Conservation (phyloP, 345 rosid genomes). For the Combretum micranthum region DNA sequence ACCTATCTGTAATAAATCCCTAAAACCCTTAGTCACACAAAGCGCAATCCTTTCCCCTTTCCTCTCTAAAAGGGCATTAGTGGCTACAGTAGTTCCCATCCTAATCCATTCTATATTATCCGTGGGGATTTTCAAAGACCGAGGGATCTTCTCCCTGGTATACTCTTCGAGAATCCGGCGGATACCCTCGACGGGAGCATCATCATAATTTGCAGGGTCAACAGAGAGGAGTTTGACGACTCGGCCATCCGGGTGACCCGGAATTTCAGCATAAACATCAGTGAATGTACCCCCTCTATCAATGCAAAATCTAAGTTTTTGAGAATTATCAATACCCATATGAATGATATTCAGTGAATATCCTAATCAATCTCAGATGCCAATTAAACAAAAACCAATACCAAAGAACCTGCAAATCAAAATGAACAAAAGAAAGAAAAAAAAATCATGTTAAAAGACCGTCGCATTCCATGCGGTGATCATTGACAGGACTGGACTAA, state of each 20-base stretch:
- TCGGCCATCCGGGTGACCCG: constrained; percentile 60
- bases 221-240: constrained; percentile 88
- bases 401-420: too few relatives aligned
- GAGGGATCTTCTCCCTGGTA: constrained; percentile 58
- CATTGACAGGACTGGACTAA: too few relatives aligned
- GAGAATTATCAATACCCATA: constrained; percentile 43
- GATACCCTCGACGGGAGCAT: constrained; percentile 95
- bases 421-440: too few relatives aligned
- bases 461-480: too few relatives aligned
- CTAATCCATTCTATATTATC: constrained; percentile 94
- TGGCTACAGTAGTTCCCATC: constrained; percentile 97
- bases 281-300: constrained; percentile 99
- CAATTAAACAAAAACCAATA: too few relatives aligned
- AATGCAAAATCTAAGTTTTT: constrained; percentile 73
- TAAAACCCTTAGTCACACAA: constrained; percentile 81
- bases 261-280: constrained; percentile 93
- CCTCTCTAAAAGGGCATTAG: constrained; percentile 92
- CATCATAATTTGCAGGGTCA: constrained; percentile 90
- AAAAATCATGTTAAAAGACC: too few relatives aligned
- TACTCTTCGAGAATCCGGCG: constrained; percentile 83
- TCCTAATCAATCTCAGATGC: too few relatives aligned
- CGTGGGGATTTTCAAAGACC: constrained; percentile 69
- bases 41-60: constrained; percentile 89
- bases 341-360: too few relatives aligned
- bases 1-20: constrained; percentile 90